A percentile compares a stretch with the other conserved stretches of the same genome.
Evolutionary conservation across 1,284 basidiomycete species (phyloP).

Genomic region (Sporisorium scitamineum): DNA sequence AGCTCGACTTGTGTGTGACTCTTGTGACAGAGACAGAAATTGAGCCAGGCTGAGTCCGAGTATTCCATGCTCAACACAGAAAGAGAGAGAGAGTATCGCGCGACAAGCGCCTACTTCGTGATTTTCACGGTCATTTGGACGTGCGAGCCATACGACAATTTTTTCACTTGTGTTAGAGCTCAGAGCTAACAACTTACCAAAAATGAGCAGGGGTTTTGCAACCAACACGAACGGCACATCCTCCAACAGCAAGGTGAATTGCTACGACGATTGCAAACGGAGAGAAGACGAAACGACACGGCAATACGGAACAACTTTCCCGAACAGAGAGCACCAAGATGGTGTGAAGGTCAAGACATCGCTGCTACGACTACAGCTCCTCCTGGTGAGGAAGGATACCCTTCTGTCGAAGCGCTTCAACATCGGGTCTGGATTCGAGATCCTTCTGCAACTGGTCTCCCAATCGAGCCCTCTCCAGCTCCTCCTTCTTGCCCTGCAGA

Average conservation of each 20-base stretch:
- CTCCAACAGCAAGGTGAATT: background rate
- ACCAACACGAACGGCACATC: background rate
- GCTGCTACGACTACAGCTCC: conserved; percentile 10
- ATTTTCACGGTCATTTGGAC: conserved; percentile 9
- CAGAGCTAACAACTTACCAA: background rate
- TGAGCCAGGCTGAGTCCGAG: conserved; percentile 2
- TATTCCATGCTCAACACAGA: background rate
- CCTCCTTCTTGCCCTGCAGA: conserved; percentile 77
- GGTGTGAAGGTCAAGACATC: too few species aligned
- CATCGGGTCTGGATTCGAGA: conserved; percentile 76
- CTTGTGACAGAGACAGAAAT: background rate
- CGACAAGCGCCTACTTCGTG: conserved; percentile 13
- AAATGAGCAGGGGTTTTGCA: background rate
- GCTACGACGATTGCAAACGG: conserved; percentile 5
- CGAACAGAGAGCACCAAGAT: too few species aligned
- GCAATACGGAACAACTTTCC: too few species aligned
- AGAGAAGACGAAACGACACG: background rate
- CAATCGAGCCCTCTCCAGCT: conserved; percentile 69
- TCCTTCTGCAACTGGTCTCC: conserved; percentile 77
- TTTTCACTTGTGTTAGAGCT: background rate
- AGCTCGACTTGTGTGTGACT: background rate
- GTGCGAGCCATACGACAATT: conserved; percentile 1
- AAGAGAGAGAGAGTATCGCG: conserved; percentile 3
- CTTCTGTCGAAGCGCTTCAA: conserved; percentile 78
- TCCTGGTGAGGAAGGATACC: conserved; percentile 74